A percentile compares a stretch with the other conserved stretches of the same genome.
These are phyloP conservation scores for Flaveria linearis DNA, from an alignment of 129 eudicot species.

Conservation along the genomic window DNA sequence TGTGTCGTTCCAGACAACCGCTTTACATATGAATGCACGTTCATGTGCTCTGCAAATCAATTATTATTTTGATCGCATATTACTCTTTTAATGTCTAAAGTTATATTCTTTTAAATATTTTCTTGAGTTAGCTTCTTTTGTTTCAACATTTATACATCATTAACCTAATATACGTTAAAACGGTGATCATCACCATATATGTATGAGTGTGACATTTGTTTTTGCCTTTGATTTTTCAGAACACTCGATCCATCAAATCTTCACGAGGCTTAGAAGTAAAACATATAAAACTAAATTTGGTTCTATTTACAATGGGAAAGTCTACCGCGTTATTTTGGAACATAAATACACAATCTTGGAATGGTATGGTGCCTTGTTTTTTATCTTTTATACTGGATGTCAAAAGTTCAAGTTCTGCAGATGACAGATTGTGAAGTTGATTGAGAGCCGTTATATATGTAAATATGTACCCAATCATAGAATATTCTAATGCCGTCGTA, in stretches of 20 bases:
- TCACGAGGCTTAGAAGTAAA: neutral
- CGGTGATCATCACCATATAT: neutral
- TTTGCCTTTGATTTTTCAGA: neutral
- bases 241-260: neutral
- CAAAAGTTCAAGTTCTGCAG: too few relatives aligned
- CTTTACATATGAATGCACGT: neutral
- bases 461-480: too few relatives aligned
- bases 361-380: too few relatives aligned
- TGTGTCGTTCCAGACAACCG: constrained; percentile 21
- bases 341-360: too few relatives aligned
- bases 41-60: neutral
- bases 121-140: neutral
- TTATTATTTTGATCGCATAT: neutral
- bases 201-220: neutral
- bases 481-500: too few relatives aligned
- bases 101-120: neutral
- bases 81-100: neutral
- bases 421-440: too few relatives aligned
- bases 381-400: too few relatives aligned
- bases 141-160: neutral
- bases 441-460: too few relatives aligned
- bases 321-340: neutral
- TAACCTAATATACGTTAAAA: neutral
- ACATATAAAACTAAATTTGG: neutral
- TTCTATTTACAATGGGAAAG: neutral